A percentile compares a stretch with the other conserved stretches of the same genome.
phyloP scores from a whole-genome alignment of 2,329 filamentous ascomycete species.

The Fusarium sulawesiense region DNA sequence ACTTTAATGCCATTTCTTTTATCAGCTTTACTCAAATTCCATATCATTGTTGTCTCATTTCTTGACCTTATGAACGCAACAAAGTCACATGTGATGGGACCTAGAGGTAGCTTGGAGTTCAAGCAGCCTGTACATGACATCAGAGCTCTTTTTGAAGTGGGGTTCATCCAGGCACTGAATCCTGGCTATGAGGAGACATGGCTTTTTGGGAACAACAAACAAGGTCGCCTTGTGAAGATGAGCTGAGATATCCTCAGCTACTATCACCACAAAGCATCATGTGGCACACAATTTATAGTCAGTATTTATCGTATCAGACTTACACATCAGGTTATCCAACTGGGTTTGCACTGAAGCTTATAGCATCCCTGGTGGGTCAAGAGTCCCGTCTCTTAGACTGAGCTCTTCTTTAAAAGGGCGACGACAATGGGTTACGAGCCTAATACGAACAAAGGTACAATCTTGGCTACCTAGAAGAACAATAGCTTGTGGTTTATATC shows the following conservation, averaged over 20 bases:
- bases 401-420: background rate
- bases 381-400: background rate
- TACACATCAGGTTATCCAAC: background rate
- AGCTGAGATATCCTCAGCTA: conserved; percentile 9
- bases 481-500: background rate
- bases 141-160: conserved; percentile 10
- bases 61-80: background rate
- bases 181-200: background rate
- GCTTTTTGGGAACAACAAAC: background rate
- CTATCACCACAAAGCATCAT: conserved; percentile 3
- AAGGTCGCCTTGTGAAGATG: background rate
- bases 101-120: background rate
- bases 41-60: background rate
- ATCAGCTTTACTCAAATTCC: background rate
- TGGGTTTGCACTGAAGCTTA: background rate
- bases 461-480: background rate
- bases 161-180: background rate
- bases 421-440: too few species aligned
- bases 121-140: conserved; percentile 10
- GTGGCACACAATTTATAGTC: background rate
- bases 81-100: conserved; percentile 2
- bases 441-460: background rate
- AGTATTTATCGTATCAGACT: background rate
- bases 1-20: background rate
- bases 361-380: background rate